Evolutionary conservation across 345 rosid genomes (phyloP).

Genomic region (Carallia pectinifolia): DNA sequence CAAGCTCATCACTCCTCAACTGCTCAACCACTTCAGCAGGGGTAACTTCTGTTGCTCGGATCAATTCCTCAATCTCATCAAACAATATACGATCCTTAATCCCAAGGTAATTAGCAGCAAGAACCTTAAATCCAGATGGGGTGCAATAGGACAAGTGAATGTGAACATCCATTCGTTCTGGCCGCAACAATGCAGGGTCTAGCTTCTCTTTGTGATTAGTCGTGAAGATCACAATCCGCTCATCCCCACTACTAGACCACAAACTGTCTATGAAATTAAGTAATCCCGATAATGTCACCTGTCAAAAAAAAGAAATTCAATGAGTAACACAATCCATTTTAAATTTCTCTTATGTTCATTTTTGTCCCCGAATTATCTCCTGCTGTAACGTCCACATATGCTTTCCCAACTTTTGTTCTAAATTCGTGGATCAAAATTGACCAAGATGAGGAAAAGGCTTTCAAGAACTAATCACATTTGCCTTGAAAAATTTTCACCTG

Average conservation of each 20-base stretch:
- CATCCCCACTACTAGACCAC: constrained; percentile 1
- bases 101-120: constrained; percentile 35
- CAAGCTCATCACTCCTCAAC: constrained; percentile 29
- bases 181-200: background rate
- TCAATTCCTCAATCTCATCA: constrained; percentile 31
- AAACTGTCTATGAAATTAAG: background rate
- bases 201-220: background rate
- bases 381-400: too few relatives aligned
- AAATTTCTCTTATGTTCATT: background rate
- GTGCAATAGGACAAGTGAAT: background rate
- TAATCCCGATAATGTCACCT: background rate
- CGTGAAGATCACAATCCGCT: background rate
- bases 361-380: too few relatives aligned
- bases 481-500: too few relatives aligned
- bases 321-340: background rate
- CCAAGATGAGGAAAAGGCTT: too few relatives aligned
- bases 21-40: constrained; percentile 53
- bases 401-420: background rate
- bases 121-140: too few relatives aligned
- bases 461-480: too few relatives aligned
- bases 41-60: constrained; percentile 29
- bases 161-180: background rate
- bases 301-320: background rate
- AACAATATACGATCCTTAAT: constrained; percentile 27
- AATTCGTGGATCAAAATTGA: too few relatives aligned